These are phyloP conservation scores for Chaetoscypha palmicola DNA, from an alignment of 2,329 filamentous ascomycete species.

Conservation along the genomic window DNA sequence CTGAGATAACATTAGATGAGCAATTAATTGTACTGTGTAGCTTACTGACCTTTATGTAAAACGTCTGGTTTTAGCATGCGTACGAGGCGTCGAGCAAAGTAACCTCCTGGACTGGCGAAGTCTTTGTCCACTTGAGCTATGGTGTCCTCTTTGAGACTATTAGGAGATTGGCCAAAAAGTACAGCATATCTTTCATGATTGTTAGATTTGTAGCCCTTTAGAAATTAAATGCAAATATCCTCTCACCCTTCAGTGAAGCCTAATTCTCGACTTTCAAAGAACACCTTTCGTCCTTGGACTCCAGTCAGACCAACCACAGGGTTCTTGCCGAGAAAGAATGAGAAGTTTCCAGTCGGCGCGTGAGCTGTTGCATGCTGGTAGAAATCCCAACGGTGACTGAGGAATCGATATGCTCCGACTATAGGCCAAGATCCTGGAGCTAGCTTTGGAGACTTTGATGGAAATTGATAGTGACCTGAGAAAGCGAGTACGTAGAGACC, in stretches of 20 bases:
- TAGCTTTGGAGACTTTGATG: slow-evolving; percentile 22
- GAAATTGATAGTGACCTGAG: slow-evolving; percentile 3
- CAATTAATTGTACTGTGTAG: neutral
- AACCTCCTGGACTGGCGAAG: slow-evolving; percentile 1
- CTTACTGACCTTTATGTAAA: neutral
- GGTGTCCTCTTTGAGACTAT: neutral
- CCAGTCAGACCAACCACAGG: slow-evolving; percentile 40
- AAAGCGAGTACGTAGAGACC: neutral
- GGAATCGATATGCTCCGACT: slow-evolving; percentile 40
- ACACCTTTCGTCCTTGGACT: slow-evolving; percentile 32
- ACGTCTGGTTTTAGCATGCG: slow-evolving; percentile 4
- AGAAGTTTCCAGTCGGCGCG: slow-evolving; percentile 38
- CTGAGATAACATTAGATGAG: neutral
- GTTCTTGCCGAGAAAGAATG: slow-evolving; percentile 41
- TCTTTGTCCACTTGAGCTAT: neutral
- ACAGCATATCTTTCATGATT: neutral
- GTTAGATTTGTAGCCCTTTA: neutral
- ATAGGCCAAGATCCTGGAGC: slow-evolving; percentile 33
- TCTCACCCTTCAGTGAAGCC: slow-evolving; percentile 7
- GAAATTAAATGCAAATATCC: neutral
- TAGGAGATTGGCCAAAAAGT: slow-evolving; percentile 6
- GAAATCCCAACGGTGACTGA: slow-evolving; percentile 40
- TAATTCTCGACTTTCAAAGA: slow-evolving; percentile 6
- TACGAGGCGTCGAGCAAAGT: neutral
- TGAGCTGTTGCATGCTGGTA: slow-evolving; percentile 30